Evolutionary conservation across 2,329 filamentous ascomycete species (phyloP).

Genomic region (Immersiporthe knoxdaviesiana): DNA sequence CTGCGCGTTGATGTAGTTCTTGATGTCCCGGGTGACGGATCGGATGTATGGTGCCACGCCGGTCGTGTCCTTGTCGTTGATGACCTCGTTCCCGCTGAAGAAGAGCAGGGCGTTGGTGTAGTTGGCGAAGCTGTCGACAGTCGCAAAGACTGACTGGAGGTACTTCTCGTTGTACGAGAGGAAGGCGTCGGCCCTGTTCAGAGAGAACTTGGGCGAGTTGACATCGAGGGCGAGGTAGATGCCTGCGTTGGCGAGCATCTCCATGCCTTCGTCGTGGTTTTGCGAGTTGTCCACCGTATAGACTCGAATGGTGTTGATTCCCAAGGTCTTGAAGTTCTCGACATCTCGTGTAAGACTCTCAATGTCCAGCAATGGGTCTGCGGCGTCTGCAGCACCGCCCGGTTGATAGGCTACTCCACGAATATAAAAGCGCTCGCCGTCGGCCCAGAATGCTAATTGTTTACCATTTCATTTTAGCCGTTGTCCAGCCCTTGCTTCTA

Average conservation of each 20-base stretch:
- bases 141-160: slow-evolving; percentile 82
- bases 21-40: slow-evolving; percentile 77
- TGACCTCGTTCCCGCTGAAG: slow-evolving; percentile 82
- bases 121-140: slow-evolving; percentile 79
- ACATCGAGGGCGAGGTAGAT: slow-evolving; percentile 93
- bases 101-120: slow-evolving; percentile 88
- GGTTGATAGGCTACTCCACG: slow-evolving; percentile 66
- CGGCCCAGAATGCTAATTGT: slow-evolving; percentile 60
- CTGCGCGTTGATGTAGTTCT: slow-evolving; percentile 66
- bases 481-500: background rate
- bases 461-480: background rate
- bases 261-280: slow-evolving; percentile 86
- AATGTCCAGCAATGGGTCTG: slow-evolving; percentile 76
- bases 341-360: slow-evolving; percentile 78
- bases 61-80: slow-evolving; percentile 67
- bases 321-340: slow-evolving; percentile 78
- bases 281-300: slow-evolving; percentile 89
- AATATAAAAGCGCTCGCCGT: slow-evolving; percentile 58
- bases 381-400: slow-evolving; percentile 57
- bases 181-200: slow-evolving; percentile 74
- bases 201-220: slow-evolving; percentile 86
- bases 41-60: slow-evolving; percentile 77
- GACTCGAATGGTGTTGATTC: slow-evolving; percentile 88
- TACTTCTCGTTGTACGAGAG: slow-evolving; percentile 86
- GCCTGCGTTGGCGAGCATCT: slow-evolving; percentile 74